Evolutionary conservation across 2,329 filamentous ascomycete genomes (phyloP).

Genomic region (Neonectria coccinea): DNA sequence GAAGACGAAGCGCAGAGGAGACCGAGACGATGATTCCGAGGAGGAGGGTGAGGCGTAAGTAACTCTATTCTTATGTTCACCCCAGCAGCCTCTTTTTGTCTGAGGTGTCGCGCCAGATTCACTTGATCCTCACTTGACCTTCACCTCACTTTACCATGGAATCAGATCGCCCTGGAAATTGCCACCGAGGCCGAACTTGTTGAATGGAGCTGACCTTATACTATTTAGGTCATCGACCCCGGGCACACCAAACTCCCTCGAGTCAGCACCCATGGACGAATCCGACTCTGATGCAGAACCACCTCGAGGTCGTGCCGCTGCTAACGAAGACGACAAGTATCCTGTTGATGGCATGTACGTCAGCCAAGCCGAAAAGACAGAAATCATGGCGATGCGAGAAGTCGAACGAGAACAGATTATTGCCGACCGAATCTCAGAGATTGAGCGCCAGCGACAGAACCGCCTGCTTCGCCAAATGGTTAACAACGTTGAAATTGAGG

Average conservation of each 20-base stretch:
- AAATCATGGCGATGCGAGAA: conserved; percentile 88
- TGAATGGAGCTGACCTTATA: conserved; percentile 24
- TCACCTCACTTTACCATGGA: background rate
- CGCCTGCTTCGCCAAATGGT: conserved; percentile 83
- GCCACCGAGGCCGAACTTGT: conserved; percentile 9
- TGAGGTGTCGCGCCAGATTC: conserved; percentile 1
- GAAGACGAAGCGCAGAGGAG: conserved; percentile 64
- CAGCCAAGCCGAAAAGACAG: conserved; percentile 77
- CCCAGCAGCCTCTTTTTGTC: background rate
- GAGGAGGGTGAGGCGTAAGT: conserved; percentile 71
- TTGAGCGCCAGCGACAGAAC: conserved; percentile 85
- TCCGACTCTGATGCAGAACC: conserved; percentile 74
- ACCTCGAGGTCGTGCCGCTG: conserved; percentile 56
- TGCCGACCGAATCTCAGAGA: conserved; percentile 85
- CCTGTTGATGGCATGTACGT: conserved; percentile 90
- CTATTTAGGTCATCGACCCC: conserved; percentile 73
- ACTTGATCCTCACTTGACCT: background rate
- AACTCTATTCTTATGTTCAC: conserved; percentile 20
- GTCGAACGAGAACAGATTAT: conserved; percentile 91
- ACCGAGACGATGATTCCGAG: conserved; percentile 58
- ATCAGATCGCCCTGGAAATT: conserved; percentile 1
- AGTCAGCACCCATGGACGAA: conserved; percentile 91
- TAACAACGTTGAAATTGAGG: conserved; percentile 72
- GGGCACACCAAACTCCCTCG: conserved; percentile 78
- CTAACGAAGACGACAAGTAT: conserved; percentile 75